Base-by-base conservation (phyloP, 208 protist species). In the Acanthamoeba comandoni region DNA sequence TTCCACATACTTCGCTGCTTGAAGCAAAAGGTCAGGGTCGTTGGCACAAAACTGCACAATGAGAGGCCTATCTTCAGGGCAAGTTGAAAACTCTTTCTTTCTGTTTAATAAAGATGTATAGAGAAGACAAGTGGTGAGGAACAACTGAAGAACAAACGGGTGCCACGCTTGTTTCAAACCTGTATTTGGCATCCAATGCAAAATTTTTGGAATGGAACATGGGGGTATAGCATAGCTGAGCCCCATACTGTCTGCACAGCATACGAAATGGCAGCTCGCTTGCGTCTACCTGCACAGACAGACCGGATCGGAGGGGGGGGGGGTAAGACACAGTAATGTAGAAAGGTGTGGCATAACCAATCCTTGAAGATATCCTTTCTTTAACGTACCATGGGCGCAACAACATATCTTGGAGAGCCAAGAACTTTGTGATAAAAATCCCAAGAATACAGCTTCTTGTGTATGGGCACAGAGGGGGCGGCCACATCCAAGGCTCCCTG, bases 1-100 rank as follows among this genome's bases (percentile, higher is more conserved):
- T 49, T 96, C 92, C 11, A 96, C 92, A n/a, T 92, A 64, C 69
- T 93, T 93, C 8, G 95, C 96, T 2, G 95, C 95, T 35, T 91
- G 35, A 7, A 96, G 91, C 15, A 97, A 52, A 35, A 60, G 91
- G 19, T 95, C 84, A 1, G 95, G 77, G 43, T 96, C 93, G 87
- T 96, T 95, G 26, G 90, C 95, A 80, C 92, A 94, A 67, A 97
- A 96, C 91, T 94, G 95, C 15, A 94, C 95, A 7, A 97, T 73
- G 8, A 97, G 77, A 22, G 95, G 95, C 22, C 94, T 71, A 69
- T 97, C 95, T 29, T 94, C 93, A 12, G 92, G 90, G 84, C 70
- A 92, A 9, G 94, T 96, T n/a, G 57, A 58, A 70, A 94, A 71
- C 35, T 62, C 58, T 13, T 22, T 49, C 77, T 79, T 7, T 22